Conservation (phyloP, 2,329 filamentous ascomycete genomes). For the Neurospora sp. region DNA sequence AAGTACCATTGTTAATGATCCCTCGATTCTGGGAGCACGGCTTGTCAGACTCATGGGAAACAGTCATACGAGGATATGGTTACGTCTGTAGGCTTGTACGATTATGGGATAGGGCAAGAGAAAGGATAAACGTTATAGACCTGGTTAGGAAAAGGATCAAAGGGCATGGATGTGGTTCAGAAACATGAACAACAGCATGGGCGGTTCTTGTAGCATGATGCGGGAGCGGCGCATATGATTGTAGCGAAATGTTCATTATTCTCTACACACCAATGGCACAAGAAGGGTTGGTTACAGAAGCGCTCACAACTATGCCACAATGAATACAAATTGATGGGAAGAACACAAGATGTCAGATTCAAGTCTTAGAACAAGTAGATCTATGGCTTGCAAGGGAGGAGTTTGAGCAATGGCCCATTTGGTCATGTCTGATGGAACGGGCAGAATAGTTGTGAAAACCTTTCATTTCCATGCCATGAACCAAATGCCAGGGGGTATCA, state of each 20-base stretch:
- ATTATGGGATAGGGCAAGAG: not conserved
- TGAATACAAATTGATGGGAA: not conserved
- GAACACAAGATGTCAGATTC: not conserved
- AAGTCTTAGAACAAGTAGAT: not conserved
- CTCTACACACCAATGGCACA: not conserved
- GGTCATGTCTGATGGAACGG: not conserved
- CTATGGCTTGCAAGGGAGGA: not conserved
- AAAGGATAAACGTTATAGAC: not conserved
- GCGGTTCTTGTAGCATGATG: not conserved
- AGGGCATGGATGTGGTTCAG: not conserved
- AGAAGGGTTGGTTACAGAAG: not conserved
- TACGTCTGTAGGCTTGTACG: not conserved
- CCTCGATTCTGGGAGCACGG: no score
- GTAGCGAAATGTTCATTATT: not conserved
- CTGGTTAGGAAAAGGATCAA: not conserved
- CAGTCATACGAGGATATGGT: not conserved
- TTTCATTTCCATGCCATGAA: conserved; percentile 21
- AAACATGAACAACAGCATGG: not conserved
- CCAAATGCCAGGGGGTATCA: conserved; percentile 21
- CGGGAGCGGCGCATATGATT: not conserved
- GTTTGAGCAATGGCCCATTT: not conserved
- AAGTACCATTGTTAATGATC: no score
- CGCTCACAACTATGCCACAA: not conserved
- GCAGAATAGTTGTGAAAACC: not conserved
- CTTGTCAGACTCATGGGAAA: no score